A percentile compares a stretch with the other conserved stretches of the same genome.
phyloP scores from a whole-genome alignment of 441 rosid species.

The Syzygium malaccense region DNA sequence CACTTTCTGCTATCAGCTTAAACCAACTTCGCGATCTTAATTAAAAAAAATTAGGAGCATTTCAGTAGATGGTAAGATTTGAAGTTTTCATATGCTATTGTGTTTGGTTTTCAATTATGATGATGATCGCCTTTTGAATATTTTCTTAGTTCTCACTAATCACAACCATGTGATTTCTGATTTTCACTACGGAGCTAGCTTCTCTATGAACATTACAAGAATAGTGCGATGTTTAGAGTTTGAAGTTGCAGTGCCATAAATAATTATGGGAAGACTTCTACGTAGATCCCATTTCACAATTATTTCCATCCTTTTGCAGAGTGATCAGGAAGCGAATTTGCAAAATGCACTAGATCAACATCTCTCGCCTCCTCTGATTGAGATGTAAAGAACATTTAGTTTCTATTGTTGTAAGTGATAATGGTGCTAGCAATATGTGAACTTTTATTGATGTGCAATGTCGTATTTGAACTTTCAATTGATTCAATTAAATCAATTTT shows the following conservation, averaged over 20 bases:
- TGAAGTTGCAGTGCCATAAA: not conserved
- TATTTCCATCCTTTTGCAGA: not conserved
- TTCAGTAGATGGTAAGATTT: not conserved
- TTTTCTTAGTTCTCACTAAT: not conserved
- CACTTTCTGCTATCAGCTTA: not conserved
- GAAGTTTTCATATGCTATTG: not conserved
- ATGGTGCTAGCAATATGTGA: not conserved
- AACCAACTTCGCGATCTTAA: not conserved
- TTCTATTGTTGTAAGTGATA: not conserved
- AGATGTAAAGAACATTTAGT: not conserved
- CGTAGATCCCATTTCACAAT: not conserved
- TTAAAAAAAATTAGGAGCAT: not conserved
- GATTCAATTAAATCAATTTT: not conserved
- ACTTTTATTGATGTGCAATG: not conserved
- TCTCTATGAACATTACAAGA: not conserved
- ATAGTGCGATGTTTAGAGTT: not conserved
- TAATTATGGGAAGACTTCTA: not conserved
- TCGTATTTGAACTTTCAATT: not conserved
- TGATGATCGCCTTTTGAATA: not conserved
- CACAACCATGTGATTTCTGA: not conserved
- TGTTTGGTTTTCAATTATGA: not conserved
- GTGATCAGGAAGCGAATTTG: not conserved
- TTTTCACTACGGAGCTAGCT: not conserved
- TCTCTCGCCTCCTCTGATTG: not conserved
- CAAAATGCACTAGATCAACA: not conserved